phyloP scores from a whole-genome alignment of 2,329 filamentous ascomycete genomes.

The Tolypocladium pustulatum region DNA sequence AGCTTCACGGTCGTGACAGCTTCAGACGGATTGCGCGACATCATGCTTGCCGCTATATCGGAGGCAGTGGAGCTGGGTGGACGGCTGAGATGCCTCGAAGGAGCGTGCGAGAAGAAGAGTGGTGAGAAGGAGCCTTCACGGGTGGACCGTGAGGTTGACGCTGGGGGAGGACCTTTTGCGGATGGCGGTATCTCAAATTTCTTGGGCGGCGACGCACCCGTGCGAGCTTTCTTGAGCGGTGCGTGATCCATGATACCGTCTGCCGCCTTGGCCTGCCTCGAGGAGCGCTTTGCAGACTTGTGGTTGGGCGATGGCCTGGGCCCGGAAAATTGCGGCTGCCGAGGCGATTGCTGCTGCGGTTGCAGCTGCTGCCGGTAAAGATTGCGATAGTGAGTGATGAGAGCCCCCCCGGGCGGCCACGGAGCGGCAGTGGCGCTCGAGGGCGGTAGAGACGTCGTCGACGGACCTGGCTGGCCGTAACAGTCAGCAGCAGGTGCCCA shows the following conservation, averaged over 20 bases:
- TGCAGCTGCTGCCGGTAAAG: background rate
- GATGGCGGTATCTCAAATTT: slow-evolving; percentile 30
- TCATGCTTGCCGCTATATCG: slow-evolving; percentile 35
- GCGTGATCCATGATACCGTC: slow-evolving; percentile 21
- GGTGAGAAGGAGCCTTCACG: slow-evolving; percentile 35
- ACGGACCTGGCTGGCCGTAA: slow-evolving; percentile 6
- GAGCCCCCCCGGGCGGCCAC: no score
- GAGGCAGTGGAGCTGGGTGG: slow-evolving; percentile 26
- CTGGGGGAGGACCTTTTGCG: slow-evolving; percentile 11
- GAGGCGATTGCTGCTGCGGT: background rate
- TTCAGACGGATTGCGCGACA: slow-evolving; percentile 31
- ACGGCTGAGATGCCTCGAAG: slow-evolving; percentile 23
- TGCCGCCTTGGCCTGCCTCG: slow-evolving; percentile 7
- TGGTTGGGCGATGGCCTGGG: slow-evolving; percentile 8
- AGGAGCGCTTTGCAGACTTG: slow-evolving; percentile 15
- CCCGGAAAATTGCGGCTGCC: background rate
- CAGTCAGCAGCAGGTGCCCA: slow-evolving; percentile 8
- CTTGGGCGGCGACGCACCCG: slow-evolving; percentile 33
- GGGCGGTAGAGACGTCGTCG: background rate
- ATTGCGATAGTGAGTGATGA: background rate
- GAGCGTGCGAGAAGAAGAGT: slow-evolving; percentile 40
- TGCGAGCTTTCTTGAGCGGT: slow-evolving; percentile 36
- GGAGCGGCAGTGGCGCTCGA: no score
- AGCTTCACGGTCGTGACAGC: slow-evolving; percentile 44
- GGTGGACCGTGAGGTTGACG: slow-evolving; percentile 13